Conservation (phyloP, 2,329 filamentous ascomycete genomes). For the Sarocladiaceae sp. region DNA sequence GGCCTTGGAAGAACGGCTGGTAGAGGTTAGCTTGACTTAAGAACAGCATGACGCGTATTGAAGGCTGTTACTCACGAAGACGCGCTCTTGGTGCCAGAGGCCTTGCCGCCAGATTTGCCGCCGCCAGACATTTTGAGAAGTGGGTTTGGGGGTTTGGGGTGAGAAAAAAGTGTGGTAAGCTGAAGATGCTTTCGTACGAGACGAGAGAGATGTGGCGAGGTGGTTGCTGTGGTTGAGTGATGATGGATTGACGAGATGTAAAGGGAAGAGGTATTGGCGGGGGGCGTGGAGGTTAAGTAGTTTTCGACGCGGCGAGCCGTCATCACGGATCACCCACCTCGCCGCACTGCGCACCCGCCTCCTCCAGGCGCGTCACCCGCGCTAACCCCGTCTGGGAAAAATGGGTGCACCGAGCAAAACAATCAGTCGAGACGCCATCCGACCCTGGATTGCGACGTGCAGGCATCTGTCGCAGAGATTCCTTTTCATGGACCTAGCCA, state of each 20-base stretch:
- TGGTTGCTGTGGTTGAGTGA: slow-evolving; percentile 24
- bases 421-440: slow-evolving; percentile 10
- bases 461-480: neutral
- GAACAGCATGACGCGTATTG: neutral
- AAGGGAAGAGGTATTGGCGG: slow-evolving; percentile 32
- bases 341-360: slow-evolving; percentile 12
- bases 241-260: slow-evolving; percentile 28
- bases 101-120: slow-evolving; percentile 99
- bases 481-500: neutral
- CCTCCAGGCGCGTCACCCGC: slow-evolving; percentile 20
- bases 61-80: slow-evolving; percentile 73
- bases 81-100: slow-evolving; percentile 96
- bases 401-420: slow-evolving; percentile 22
- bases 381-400: slow-evolving; percentile 28
- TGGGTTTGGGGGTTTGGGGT: slow-evolving; percentile 11
- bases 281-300: slow-evolving; percentile 48
- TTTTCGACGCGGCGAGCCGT: slow-evolving; percentile 42
- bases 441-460: neutral
- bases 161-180: slow-evolving; percentile 13
- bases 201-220: slow-evolving; percentile 17
- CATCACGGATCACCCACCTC: slow-evolving; percentile 44
- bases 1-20: slow-evolving; percentile 95
- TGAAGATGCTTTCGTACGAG: slow-evolving; percentile 14
- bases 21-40: slow-evolving; percentile 9
- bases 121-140: slow-evolving; percentile 95